Evolutionary conservation across 768 basidiomycete genomes (phyloP), one percentile per base, ranked within the genome.

Genomic region (Strobilomyces echinocephalus): DNA sequence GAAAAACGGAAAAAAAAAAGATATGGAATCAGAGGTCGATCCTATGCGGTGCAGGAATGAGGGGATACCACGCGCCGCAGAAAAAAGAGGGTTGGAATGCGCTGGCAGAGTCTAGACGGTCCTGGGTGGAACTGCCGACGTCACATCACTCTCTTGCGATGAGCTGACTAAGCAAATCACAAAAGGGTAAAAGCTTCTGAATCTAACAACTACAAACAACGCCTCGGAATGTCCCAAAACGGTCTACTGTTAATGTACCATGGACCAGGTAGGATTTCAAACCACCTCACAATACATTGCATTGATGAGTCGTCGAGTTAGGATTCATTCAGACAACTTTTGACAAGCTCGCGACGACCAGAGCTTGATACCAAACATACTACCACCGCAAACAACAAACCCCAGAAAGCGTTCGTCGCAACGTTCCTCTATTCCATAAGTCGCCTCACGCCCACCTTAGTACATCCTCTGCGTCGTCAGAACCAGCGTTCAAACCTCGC

Each of bases 401-500:
- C 53, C 50, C 51, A 55, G 49, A 65, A 54, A 45, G 42, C 42
- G 60, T 63, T 62, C 56, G 59, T 63, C 59, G 9, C 20, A 18
- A 21, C 16, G 8, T 8, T 38, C 18, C 12, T 30, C 35, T 12
- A 12, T 24, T 30, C 1, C 18, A 46, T 24, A n/a, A 35, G 12
- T 36, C 1, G 34, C 35, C 34, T 55, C 52, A 58, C 12, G 11
- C 20, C 14, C 10, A 35, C 35, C 11, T n/a, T 51, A 81, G 80
- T 52, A 82, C 81, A 65, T 68, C 73, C 4, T 65, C 78, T 20
- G 73, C 77, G 50, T 65, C 80, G 12, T 76, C 80, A 1, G 73
- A 84, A 54, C 81, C 87, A 18, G 77, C 80, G 0, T 93, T 94
- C 69, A 91, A 91, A 62, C 91, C 91, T 11, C 78, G 91, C 46